A percentile compares a stretch with the other conserved stretches of the same genome.
These are phyloP conservation scores for Sugiyamaella mastotermitis DNA, from an alignment of 805 yeast species.

Conservation along the genomic window DNA sequence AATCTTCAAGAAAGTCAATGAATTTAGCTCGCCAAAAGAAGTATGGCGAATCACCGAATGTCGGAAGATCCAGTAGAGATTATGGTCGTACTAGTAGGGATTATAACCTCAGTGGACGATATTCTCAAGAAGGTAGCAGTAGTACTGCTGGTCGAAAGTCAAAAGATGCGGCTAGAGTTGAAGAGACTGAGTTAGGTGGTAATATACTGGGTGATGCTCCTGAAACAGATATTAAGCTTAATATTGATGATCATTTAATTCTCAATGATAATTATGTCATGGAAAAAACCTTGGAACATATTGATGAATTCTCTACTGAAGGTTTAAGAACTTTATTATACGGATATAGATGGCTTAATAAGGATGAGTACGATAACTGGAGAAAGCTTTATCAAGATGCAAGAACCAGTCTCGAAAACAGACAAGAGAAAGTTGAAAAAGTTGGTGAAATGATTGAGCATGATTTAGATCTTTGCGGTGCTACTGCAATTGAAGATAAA, in stretches of 20 bases:
- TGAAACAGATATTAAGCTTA: slow-evolving; percentile 7
- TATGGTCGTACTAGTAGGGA: slow-evolving; percentile 5
- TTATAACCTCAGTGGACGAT: background rate
- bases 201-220: slow-evolving; percentile 4
- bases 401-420: slow-evolving; percentile 62
- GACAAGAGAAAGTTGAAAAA: slow-evolving; percentile 59
- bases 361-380: slow-evolving; percentile 61
- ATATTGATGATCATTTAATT: slow-evolving; percentile 48
- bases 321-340: slow-evolving; percentile 89
- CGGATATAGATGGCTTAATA: slow-evolving; percentile 65
- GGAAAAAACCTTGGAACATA: slow-evolving; percentile 80
- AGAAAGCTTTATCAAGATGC: slow-evolving; percentile 63
- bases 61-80: slow-evolving; percentile 1
- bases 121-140: slow-evolving; percentile 1
- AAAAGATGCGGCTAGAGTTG: background rate
- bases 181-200: slow-evolving; percentile 1
- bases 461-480: slow-evolving; percentile 70
- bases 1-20: slow-evolving; percentile 23
- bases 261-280: slow-evolving; percentile 69
- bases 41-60: slow-evolving; percentile 19
- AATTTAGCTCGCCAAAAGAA: slow-evolving; percentile 21
- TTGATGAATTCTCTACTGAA: slow-evolving; percentile 91
- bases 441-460: slow-evolving; percentile 70
- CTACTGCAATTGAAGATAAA: slow-evolving; percentile 96
- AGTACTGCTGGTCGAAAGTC: slow-evolving; percentile 3